A percentile compares a stretch with the other conserved stretches of the same genome.
Evolutionary conservation across 2,329 filamentous ascomycete genomes (phyloP).

Genomic region (Hirsutella minnesotensis): DNA sequence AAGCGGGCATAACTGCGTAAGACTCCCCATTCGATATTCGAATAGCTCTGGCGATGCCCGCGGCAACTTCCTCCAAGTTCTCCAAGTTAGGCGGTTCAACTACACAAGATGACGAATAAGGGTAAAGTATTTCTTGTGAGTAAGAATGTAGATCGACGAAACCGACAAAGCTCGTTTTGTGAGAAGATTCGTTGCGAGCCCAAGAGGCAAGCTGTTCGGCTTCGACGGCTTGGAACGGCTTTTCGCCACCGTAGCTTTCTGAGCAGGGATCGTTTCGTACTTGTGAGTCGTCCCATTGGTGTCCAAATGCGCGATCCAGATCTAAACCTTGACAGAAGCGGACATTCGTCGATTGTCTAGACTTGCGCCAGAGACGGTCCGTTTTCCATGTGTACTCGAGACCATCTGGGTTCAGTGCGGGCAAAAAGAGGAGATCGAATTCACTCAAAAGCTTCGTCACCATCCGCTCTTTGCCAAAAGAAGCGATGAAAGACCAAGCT

Average conservation of each 20-base stretch:
- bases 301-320: slow-evolving; percentile 77
- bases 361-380: slow-evolving; percentile 92
- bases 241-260: slow-evolving; percentile 75
- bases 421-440: slow-evolving; percentile 82
- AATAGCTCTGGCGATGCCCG: slow-evolving; percentile 82
- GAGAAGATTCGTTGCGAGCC: slow-evolving; percentile 67
- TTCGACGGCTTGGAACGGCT: slow-evolving; percentile 75
- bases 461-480: slow-evolving; percentile 59
- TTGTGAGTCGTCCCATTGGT: slow-evolving; percentile 63
- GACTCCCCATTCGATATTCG: slow-evolving; percentile 64
- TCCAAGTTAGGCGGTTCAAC: slow-evolving; percentile 73
- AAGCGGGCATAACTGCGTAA: slow-evolving; percentile 73
- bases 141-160: slow-evolving; percentile 90
- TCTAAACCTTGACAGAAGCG: slow-evolving; percentile 81
- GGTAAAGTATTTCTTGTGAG: slow-evolving; percentile 87
- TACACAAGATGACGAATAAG: slow-evolving; percentile 76
- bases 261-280: slow-evolving; percentile 71
- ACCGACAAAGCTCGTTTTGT: slow-evolving; percentile 67
- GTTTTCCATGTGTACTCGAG: slow-evolving; percentile 89
- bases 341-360: slow-evolving; percentile 70
- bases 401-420: slow-evolving; percentile 84
- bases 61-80: slow-evolving; percentile 80
- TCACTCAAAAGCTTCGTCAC: slow-evolving; percentile 70
- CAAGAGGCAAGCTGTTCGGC: slow-evolving; percentile 65
- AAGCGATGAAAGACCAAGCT: slow-evolving; percentile 76